These are phyloP conservation scores for Lecanosticta acicola DNA, from an alignment of 2,329 filamentous ascomycete species.

Conservation along the genomic window DNA sequence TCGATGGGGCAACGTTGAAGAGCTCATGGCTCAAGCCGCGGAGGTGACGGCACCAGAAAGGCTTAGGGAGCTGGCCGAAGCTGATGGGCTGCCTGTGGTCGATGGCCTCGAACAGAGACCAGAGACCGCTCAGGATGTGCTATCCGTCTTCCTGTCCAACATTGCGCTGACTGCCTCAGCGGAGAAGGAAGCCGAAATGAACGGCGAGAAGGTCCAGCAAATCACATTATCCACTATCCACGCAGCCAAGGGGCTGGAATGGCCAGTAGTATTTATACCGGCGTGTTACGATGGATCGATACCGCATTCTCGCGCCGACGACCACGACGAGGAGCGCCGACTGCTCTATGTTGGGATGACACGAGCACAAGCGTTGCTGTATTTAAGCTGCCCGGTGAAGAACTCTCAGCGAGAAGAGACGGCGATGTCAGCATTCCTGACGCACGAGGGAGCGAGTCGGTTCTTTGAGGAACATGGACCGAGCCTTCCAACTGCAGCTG, in stretches of 20 bases:
- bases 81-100: slow-evolving; percentile 57
- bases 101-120: slow-evolving; percentile 59
- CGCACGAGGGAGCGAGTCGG: slow-evolving; percentile 47
- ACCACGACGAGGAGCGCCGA: slow-evolving; percentile 79
- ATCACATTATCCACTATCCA: slow-evolving; percentile 96
- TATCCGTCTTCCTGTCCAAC: slow-evolving; percentile 82
- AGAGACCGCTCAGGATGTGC: slow-evolving; percentile 53
- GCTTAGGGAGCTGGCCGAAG: slow-evolving; percentile 30
- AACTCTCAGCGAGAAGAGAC: slow-evolving; percentile 58
- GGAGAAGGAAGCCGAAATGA: slow-evolving; percentile 56
- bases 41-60: slow-evolving; percentile 53
- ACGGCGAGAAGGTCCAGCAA: slow-evolving; percentile 50
- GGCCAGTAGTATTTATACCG: slow-evolving; percentile 91
- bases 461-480: slow-evolving; percentile 61
- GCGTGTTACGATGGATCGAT: slow-evolving; percentile 86
- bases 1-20: slow-evolving; percentile 82
- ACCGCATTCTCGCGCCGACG: slow-evolving; percentile 79
- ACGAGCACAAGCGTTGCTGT: slow-evolving; percentile 76
- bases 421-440: slow-evolving; percentile 67
- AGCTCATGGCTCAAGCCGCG: slow-evolving; percentile 72
- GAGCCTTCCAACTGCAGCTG: slow-evolving; percentile 56
- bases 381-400: slow-evolving; percentile 72
- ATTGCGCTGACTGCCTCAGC: slow-evolving; percentile 78
- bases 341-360: slow-evolving; percentile 97
- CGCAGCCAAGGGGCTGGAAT: slow-evolving; percentile 90